phyloP scores from a whole-genome alignment of 1,139 yeast species.

The Kodamaea sp. region DNA sequence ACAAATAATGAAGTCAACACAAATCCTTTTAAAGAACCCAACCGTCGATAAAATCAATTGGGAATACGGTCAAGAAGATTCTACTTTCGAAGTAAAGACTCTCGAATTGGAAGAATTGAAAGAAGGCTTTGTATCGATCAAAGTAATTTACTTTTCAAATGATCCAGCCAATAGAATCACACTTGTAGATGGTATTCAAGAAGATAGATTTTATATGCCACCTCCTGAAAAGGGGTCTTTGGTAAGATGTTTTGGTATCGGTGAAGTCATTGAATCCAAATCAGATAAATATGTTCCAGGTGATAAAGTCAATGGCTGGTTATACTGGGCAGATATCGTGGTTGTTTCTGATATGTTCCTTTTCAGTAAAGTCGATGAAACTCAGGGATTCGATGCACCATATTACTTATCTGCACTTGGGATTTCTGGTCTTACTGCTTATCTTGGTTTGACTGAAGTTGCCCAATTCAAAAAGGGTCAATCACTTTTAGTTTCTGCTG shows the following conservation, averaged over 20 bases:
- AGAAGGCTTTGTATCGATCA: constrained; percentile 20
- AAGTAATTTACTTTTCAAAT: constrained; percentile 22
- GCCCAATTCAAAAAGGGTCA: constrained; percentile 37
- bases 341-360: constrained; percentile 19
- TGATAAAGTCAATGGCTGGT: constrained; percentile 19
- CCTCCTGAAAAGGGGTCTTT: constrained; percentile 22
- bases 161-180: constrained; percentile 30
- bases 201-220: constrained; percentile 19
- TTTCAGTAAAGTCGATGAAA: constrained; percentile 23
- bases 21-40: constrained; percentile 1
- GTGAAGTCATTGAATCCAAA: constrained; percentile 23
- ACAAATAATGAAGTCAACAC: neutral
- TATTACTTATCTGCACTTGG: constrained; percentile 40
- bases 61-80: constrained; percentile 3
- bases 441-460: constrained; percentile 48
- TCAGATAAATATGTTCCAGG: constrained; percentile 20
- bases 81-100: constrained; percentile 9
- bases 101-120: constrained; percentile 6
- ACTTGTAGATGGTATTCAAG: constrained; percentile 19
- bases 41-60: constrained; percentile 1
- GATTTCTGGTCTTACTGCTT: constrained; percentile 61
- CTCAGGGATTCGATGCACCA: constrained; percentile 23
- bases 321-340: constrained; percentile 32
- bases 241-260: constrained; percentile 20
- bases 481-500: constrained; percentile 56